phyloP scores from a whole-genome alignment of 2,329 filamentous ascomycete species.

The Alternaria hordeiaustralica region DNA sequence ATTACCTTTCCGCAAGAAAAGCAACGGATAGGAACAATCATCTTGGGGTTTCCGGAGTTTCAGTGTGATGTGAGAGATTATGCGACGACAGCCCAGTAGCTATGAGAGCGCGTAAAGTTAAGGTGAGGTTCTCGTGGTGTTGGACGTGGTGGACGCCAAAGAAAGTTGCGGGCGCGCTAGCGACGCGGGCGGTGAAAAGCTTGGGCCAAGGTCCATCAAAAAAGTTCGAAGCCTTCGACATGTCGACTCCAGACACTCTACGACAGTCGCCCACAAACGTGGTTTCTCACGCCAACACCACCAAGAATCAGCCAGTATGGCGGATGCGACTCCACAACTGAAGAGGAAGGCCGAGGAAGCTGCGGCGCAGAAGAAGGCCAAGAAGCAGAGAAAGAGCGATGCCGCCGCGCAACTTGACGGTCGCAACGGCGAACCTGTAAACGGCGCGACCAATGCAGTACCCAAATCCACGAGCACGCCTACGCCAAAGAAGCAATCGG shows the following conservation, averaged over 20 bases:
- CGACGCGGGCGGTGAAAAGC: conserved; percentile 41
- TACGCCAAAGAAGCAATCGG: conserved; percentile 17
- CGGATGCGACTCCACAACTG: conserved; percentile 31
- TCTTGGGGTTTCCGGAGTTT: conserved; percentile 56
- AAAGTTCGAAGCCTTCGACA: conserved; percentile 12
- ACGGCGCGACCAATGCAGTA: conserved; percentile 18
- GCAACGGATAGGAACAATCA: conserved; percentile 99
- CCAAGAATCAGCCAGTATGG: conserved; percentile 25
- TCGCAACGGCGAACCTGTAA: conserved; percentile 22
- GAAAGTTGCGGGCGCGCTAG: conserved; percentile 42
- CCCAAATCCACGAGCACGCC: conserved; percentile 19
- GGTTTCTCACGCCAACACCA: neutral
- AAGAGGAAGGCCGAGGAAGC: conserved; percentile 42
- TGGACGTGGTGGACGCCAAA: conserved; percentile 32
- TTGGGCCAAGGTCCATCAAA: conserved; percentile 36
- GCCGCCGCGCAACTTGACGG: conserved; percentile 13
- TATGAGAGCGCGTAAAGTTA: neutral
- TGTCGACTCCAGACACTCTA: neutral
- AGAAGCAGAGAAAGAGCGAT: conserved; percentile 36
- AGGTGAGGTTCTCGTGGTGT: conserved; percentile 14
- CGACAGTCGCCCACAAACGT: conserved; percentile 4
- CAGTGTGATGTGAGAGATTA: neutral
- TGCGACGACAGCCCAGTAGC: neutral
- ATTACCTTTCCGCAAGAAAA: conserved; percentile 98
- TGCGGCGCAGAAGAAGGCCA: conserved; percentile 38